Percentiles rank a stretch among this genome's conserved stretches.
These are phyloP conservation scores for Tylopilus rubrobrunneus DNA, from an alignment of 768 basidiomycete species.

Conservation along the genomic window DNA sequence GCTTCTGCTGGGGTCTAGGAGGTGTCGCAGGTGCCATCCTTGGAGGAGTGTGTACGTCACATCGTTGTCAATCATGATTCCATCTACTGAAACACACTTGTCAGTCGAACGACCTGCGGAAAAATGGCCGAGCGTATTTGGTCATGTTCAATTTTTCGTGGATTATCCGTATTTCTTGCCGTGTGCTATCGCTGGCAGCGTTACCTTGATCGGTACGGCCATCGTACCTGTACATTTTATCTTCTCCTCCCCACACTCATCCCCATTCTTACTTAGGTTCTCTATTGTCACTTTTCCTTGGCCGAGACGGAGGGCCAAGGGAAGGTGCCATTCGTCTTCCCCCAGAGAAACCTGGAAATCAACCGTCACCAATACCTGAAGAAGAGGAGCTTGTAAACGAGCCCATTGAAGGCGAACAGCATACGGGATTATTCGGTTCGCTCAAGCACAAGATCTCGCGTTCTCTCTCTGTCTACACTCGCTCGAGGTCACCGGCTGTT, in stretches of 20 bases:
- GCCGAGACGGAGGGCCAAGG: conserved; percentile 85
- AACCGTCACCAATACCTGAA: conserved; percentile 58
- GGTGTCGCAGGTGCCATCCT: conserved; percentile 89
- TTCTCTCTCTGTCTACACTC: conserved; percentile 58
- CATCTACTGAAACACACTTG: conserved; percentile 9
- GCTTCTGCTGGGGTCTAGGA: conserved; percentile 95
- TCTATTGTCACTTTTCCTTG: conserved; percentile 83
- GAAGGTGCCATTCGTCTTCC: conserved; percentile 81
- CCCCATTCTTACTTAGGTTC: conserved; percentile 51
- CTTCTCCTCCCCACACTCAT: background rate
- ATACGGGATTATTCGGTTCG: conserved; percentile 33
- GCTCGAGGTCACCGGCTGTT: conserved; percentile 45
- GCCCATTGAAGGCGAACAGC: conserved; percentile 40
- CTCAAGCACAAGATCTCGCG: conserved; percentile 49
- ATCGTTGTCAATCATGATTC: background rate
- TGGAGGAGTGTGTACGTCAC: conserved; percentile 70
- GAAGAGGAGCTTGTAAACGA: conserved; percentile 53
- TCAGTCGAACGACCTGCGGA: conserved; percentile 78
- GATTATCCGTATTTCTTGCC: conserved; percentile 90
- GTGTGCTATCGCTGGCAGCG: conserved; percentile 67
- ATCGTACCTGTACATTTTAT: background rate
- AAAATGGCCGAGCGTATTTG: conserved; percentile 83
- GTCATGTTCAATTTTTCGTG: conserved; percentile 59
- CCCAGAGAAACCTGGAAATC: conserved; percentile 59
- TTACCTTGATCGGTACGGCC: conserved; percentile 65